These are phyloP conservation scores for Podospora appendiculata DNA, from an alignment of 495 filamentous ascomycete genomes.

Conservation along the genomic window DNA sequence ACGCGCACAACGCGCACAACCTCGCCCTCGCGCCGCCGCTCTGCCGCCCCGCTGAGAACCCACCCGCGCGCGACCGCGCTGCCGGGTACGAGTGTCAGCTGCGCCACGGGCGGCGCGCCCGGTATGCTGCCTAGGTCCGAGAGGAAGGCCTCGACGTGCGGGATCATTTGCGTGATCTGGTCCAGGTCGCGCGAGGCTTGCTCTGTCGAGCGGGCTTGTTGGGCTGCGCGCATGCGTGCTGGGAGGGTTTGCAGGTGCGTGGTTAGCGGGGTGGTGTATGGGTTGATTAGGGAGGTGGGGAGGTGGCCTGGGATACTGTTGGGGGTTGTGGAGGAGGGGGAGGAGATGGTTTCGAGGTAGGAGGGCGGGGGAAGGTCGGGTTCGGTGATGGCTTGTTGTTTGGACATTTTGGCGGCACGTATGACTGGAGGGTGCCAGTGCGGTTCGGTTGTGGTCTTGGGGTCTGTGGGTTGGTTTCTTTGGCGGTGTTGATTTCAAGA, in stretches of 20 bases:
- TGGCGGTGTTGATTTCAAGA: too few species aligned
- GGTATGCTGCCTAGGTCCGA: constrained; percentile 16
- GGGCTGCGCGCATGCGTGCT: constrained; percentile 24
- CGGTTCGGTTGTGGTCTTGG: too few species aligned
- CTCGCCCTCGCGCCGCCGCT: constrained; percentile 30
- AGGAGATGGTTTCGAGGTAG: constrained; percentile 20
- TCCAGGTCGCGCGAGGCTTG: constrained; percentile 26
- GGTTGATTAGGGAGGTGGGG: background rate
- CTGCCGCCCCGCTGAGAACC: constrained; percentile 23
- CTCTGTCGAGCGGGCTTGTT: constrained; percentile 17
- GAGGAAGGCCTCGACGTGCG: constrained; percentile 32
- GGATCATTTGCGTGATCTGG: constrained; percentile 25
- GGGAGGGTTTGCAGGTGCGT: constrained; percentile 31
- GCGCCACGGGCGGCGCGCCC: constrained; percentile 15
- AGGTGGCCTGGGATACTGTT: too few species aligned
- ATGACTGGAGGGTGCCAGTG: too few species aligned
- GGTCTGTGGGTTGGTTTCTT: too few species aligned
- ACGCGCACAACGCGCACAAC: constrained; percentile 25
- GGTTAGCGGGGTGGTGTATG: constrained; percentile 25
- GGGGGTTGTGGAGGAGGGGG: background rate
- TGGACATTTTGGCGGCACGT: too few species aligned
- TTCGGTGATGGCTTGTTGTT: too few species aligned
- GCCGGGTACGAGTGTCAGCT: constrained; percentile 33
- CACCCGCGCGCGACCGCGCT: constrained; percentile 23
- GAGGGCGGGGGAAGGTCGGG: constrained; percentile 22